Base-by-base conservation (phyloP, 2,329 filamentous ascomycete genomes). In the Penicillium brevicompactum region DNA sequence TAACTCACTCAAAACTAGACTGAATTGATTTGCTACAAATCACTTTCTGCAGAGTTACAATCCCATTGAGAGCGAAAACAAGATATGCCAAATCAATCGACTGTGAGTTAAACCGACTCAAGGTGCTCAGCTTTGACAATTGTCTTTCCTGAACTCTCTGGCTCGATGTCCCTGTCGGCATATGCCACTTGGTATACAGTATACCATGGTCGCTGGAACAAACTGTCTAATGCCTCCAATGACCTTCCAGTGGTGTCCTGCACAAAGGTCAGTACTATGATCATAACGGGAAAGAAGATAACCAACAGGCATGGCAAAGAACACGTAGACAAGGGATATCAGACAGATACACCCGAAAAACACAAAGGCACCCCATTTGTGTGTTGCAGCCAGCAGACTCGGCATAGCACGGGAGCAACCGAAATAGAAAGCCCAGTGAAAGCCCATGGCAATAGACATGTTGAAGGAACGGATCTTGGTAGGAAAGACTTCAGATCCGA, bases 391-490 rank as follows among this genome's bases (percentile, higher is more conserved):
- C 21, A 67, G 55, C 34, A 65, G 43, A 43, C 62, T 64, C 2
- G 64, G 61, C 56, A 65, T 64, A 16, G 62, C 63, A 6, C 57
- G 56, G 7, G 59, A 60, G 37, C 57, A 63, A 9, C 59, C 77
- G 48, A 71, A 79, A 57, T 71, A 73, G 58, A 79, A 80, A 0
- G 76, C 66, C 78, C 76, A 78, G 62, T 78, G 76, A 53, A 77
- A 76, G 1, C 62, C 64, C 55, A 76, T 74, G 0, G 67, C 57
- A 4, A 78, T 56, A 1, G 77, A 74, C n/a, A 67, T 68, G 27
- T 77, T 76, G 57, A 80, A 76, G 0, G 77, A 78, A 0, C 77
- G 73, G 47, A 80, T 73, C 3, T 71, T 70, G 54, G 79, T 79
- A 1, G 78, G 77, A 69, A 76, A 81, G 0, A 80, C 62, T 52